Conservation (phyloP, 805 yeast genomes). For the Priceomyces fermenticarens region DNA sequence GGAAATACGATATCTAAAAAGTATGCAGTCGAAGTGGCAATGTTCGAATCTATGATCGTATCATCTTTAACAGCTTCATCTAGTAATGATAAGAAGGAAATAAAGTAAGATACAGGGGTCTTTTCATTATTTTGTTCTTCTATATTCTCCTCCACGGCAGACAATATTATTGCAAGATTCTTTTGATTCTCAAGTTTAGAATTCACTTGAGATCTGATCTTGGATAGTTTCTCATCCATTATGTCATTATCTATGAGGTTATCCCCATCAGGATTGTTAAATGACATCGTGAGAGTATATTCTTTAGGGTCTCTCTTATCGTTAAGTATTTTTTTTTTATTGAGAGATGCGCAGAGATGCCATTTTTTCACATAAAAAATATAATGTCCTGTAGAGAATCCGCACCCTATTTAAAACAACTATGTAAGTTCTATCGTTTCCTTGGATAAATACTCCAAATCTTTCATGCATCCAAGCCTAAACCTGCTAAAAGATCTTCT, state of each 20-base stretch:
- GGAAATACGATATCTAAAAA: constrained; percentile 79
- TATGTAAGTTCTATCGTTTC: constrained; percentile 1
- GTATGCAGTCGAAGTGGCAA: constrained; percentile 77
- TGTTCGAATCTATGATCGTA: constrained; percentile 52
- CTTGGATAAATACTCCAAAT: constrained; percentile 1
- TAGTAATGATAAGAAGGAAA: constrained; percentile 76
- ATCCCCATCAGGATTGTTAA: constrained; percentile 40
- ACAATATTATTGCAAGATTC: constrained; percentile 75
- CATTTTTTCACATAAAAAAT: not conserved
- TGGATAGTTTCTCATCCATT: constrained; percentile 60
- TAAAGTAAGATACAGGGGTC: constrained; percentile 78
- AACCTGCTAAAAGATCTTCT: constrained; percentile 23
- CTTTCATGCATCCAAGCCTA: constrained; percentile 29
- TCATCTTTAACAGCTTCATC: constrained; percentile 63
- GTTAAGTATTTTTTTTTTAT: constrained; percentile 1
- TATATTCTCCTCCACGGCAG: constrained; percentile 89
- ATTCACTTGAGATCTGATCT: constrained; percentile 65
- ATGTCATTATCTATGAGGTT: constrained; percentile 37
- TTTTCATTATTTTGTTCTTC: constrained; percentile 58
- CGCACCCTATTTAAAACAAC: not conserved
- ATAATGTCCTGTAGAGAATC: not conserved
- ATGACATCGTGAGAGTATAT: constrained; percentile 16
- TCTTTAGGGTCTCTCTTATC: not conserved
- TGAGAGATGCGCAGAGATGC: constrained; percentile 8
- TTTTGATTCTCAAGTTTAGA: constrained; percentile 88